Evolutionary conservation across 169 alveolate genomes (phyloP), one percentile per base, ranked within the genome.

Genomic region (Plasmodium vivax): DNA sequence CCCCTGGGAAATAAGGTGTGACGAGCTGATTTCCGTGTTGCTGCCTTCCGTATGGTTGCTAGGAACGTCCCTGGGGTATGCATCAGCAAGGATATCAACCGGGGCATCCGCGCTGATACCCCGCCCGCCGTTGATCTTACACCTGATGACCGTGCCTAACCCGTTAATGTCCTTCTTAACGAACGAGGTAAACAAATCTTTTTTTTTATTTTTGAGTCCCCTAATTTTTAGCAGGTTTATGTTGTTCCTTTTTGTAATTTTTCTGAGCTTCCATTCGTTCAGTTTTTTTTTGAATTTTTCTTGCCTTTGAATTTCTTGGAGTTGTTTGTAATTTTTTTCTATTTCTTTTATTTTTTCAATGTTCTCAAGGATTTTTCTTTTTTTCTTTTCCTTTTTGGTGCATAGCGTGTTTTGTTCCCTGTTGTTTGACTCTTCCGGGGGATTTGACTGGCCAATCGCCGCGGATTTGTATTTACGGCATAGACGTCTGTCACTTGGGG

Each of bases 291-390:
- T 90, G 51, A 58, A 81, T 51, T 90, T 62, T 51, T 80, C 91
- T 71, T 90, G 68, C n/a, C 73, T 82, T 81, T 90, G 34, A 43
- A n/a, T 82, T 41, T 90, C 92, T 90, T 90, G 62, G 36, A 79
- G 10, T 14, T 62, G 38, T 51, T 90, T 90, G 45, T 90, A 90
- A 41, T 81, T 90, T 82, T 90, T 82, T 90, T 79, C 94, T 27
- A 90, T 30, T 32, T 81, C 91, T 81, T 90, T 90, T 80, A 90
- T 90, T 4, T 90, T 90, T 81, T 90, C 34, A 80, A 90, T 90
- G 58, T 90, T 90, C 72, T 90, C 94, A 19, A 23, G 47, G 51
- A 90, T 90, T 90, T 80, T 90, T 75, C 23, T 47, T 80, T 80
- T 80, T 41, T 47, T 34, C 30, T 54, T 32, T 32, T 81, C 56